Evolutionary conservation across 73 alveolate genomes (phyloP).

Genomic region (Paramecium biaurelia): DNA sequence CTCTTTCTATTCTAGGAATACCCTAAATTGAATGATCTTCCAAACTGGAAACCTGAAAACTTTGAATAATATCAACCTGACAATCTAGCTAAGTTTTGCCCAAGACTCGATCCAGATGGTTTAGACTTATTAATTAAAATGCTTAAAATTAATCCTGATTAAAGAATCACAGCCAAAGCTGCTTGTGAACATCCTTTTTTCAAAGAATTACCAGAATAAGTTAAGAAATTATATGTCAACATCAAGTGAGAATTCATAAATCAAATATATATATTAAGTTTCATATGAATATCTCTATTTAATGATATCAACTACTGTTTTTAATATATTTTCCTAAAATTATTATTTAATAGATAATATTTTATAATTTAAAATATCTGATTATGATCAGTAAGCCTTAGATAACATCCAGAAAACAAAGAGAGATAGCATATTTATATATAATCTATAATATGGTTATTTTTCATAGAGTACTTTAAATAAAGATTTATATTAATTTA

Average conservation of each 20-base stretch:
- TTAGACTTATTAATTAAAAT: constrained; percentile 73
- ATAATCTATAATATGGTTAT: no score
- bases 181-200: constrained; percentile 61
- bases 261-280: not conserved
- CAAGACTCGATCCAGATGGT: constrained; percentile 86
- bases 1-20: constrained; percentile 52
- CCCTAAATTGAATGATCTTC: constrained; percentile 40
- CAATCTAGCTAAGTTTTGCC: constrained; percentile 71
- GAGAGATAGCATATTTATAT: no score
- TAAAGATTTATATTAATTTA: no score
- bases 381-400: no score
- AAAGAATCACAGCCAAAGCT: constrained; percentile 65
- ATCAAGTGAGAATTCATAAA: not conserved
- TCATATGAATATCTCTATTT: not conserved
- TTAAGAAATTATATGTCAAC: constrained; percentile 54
- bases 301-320: not conserved
- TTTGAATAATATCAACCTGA: constrained; percentile 75
- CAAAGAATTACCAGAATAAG: constrained; percentile 60
- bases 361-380: no score
- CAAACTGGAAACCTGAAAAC: constrained; percentile 52
- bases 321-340: not conserved
- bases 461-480: no score
- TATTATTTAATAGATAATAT: no score
- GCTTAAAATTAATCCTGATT: constrained; percentile 55
- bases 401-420: no score